Percentiles rank a stretch among this genome's conserved stretches.
phyloP scores from a whole-genome alignment of 2,329 filamentous ascomycete genomes.

The Lachnellula occidentalis region DNA sequence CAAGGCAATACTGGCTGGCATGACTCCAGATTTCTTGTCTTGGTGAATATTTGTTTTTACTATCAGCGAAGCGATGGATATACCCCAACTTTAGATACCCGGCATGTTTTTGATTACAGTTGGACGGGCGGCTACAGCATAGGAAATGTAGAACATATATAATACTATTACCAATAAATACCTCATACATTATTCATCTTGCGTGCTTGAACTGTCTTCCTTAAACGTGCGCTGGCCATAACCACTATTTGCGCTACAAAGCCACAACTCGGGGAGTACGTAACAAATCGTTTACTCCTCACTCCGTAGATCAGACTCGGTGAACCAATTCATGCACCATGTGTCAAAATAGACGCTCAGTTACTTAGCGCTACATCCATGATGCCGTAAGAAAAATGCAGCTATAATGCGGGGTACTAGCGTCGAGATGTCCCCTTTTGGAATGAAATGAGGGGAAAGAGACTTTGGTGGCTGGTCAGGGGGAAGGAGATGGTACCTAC shows the following conservation, averaged over 20 bases:
- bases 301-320: not conserved
- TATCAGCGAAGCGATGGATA: constrained; percentile 22
- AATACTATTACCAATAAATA: not conserved
- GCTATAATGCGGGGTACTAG: not conserved
- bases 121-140: not conserved
- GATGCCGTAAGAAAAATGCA: constrained; percentile 15
- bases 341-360: not conserved
- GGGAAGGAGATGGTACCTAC: not conserved
- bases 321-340: not conserved
- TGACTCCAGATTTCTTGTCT: constrained; percentile 23
- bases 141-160: not conserved
- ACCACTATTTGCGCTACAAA: not conserved
- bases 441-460: not conserved
- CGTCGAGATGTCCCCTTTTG: not conserved
- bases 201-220: not conserved
- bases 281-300: not conserved
- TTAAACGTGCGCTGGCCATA: too few species aligned
- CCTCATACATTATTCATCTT: not conserved
- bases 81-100: constrained; percentile 25
- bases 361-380: not conserved
- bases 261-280: not conserved
- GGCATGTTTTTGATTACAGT: constrained; percentile 7
- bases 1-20: constrained; percentile 26
- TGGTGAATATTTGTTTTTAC: constrained; percentile 24
- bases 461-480: not conserved